Evolutionary conservation across 176 grass and related monocot genomes (phyloP).

Genomic region (Bromus sterilis): DNA sequence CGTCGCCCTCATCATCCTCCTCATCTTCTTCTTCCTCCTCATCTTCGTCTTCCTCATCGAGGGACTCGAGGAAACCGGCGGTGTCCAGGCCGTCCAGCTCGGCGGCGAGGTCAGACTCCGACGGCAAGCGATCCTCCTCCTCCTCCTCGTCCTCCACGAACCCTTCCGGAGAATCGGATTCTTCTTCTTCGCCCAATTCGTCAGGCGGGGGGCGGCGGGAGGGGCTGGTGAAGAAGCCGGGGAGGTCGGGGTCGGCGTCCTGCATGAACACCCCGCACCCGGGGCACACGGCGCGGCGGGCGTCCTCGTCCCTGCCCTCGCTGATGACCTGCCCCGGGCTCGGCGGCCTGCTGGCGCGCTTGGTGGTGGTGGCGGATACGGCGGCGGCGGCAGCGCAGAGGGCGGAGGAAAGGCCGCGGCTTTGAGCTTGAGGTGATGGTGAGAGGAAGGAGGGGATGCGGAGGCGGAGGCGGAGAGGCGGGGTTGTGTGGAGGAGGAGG

Average conservation of each 20-base stretch:
- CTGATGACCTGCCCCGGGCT: constrained; percentile 22
- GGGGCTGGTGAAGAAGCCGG: constrained; percentile 76
- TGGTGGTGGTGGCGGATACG: constrained; percentile 8
- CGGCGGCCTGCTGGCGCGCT: background rate
- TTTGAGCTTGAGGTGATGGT: background rate
- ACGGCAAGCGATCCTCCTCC: background rate
- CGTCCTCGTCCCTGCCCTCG: constrained; percentile 27
- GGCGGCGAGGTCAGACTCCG: constrained; percentile 15
- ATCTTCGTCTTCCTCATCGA: constrained; percentile 40
- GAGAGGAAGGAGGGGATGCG: background rate
- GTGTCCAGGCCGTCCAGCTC: constrained; percentile 30
- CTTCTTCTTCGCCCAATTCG: constrained; percentile 3
- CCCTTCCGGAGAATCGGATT: constrained; percentile 7
- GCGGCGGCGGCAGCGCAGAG: background rate
- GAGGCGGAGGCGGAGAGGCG: background rate
- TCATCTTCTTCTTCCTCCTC: background rate
- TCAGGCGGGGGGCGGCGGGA: constrained; percentile 21
- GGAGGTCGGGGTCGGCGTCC: constrained; percentile 60
- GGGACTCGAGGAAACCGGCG: constrained; percentile 37
- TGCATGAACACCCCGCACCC: constrained; percentile 96
- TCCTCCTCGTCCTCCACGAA: constrained; percentile 23
- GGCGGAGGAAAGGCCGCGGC: background rate
- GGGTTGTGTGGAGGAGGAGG: background rate
- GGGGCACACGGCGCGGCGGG: constrained; percentile 44
- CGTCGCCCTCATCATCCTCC: constrained; percentile 5